Evolutionary conservation across 2,329 filamentous ascomycete genomes (phyloP).

Genomic region (Coniosporium tulheliwenetii): DNA sequence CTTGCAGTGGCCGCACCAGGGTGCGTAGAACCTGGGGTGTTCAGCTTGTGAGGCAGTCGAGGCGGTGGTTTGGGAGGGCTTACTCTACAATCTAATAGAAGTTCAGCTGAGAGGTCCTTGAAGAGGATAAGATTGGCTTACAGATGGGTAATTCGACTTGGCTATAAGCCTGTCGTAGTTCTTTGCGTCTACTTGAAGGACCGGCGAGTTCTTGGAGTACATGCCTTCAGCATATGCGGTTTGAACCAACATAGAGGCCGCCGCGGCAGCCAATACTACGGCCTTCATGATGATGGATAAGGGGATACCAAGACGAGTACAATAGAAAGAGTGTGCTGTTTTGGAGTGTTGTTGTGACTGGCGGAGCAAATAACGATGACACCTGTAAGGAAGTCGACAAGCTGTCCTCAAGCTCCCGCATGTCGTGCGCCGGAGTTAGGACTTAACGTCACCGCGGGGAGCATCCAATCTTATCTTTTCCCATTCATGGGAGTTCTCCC

Average conservation of each 20-base stretch:
- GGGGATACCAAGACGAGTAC: not conserved
- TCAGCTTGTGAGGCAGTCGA: not conserved
- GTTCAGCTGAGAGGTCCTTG: not conserved
- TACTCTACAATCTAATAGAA: constrained; percentile 22
- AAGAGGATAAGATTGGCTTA: constrained; percentile 31
- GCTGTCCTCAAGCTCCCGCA: not conserved
- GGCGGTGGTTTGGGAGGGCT: constrained; percentile 4
- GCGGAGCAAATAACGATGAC: too few species aligned
- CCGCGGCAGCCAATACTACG: constrained; percentile 31
- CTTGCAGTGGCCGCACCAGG: constrained; percentile 95
- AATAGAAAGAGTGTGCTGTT: constrained; percentile 1
- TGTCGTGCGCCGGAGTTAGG: not conserved
- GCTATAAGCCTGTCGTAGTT: constrained; percentile 72
- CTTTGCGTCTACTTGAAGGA: constrained; percentile 65
- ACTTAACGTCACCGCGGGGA: too few species aligned
- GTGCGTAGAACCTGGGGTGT: constrained; percentile 76
- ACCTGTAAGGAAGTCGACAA: not conserved
- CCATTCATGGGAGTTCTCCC: too few species aligned
- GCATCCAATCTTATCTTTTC: too few species aligned
- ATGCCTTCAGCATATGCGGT: constrained; percentile 54
- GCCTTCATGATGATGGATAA: constrained; percentile 17
- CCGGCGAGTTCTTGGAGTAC: constrained; percentile 75
- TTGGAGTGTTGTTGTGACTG: not conserved
- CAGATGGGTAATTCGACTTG: constrained; percentile 81
- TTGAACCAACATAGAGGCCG: constrained; percentile 49